phyloP scores from a whole-genome alignment of 2,329 filamentous ascomycete species.

The Alternaria sp. region DNA sequence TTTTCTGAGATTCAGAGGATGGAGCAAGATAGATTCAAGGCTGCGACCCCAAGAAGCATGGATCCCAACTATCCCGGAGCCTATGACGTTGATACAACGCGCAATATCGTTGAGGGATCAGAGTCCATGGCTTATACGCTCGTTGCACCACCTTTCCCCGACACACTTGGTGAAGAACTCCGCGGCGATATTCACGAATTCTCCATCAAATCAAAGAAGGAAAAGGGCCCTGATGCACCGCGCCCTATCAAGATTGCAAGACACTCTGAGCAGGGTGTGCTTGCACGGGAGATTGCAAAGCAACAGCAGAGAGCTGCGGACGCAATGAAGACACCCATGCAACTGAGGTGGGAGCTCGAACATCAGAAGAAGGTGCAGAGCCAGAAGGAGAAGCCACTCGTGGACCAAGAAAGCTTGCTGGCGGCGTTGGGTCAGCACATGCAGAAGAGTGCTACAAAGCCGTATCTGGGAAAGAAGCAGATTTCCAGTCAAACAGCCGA shows the following conservation, averaged over 20 bases:
- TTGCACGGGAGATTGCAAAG: slow-evolving; percentile 42
- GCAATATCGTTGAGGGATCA: slow-evolving; percentile 74
- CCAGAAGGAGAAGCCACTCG: slow-evolving; percentile 28
- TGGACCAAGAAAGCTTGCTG: slow-evolving; percentile 49
- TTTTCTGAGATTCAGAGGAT: slow-evolving; percentile 24
- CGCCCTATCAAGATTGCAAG: slow-evolving; percentile 16
- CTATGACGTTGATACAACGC: slow-evolving; percentile 73
- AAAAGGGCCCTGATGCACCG: slow-evolving; percentile 47
- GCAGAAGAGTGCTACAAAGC: slow-evolving; percentile 31
- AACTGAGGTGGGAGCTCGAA: slow-evolving; percentile 45
- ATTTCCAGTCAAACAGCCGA: slow-evolving; percentile 14
- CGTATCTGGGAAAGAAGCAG: slow-evolving; percentile 21
- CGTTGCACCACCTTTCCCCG: slow-evolving; percentile 79
- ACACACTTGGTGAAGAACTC: slow-evolving; percentile 82
- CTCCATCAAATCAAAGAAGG: slow-evolving; percentile 69
- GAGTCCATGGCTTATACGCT: slow-evolving; percentile 73
- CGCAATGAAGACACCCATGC: slow-evolving; percentile 48
- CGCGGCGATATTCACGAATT: slow-evolving; percentile 69
- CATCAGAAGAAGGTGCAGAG: slow-evolving; percentile 35
- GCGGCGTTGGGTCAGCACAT: slow-evolving; percentile 56
- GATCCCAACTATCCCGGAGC: slow-evolving; percentile 19
- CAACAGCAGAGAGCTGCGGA: slow-evolving; percentile 27
- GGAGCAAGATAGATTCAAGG: slow-evolving; percentile 17
- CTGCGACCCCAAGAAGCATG: slow-evolving; percentile 20
- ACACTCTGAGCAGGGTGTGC: slow-evolving; percentile 9